Percentiles rank a stretch among this genome's conserved stretches.
Evolutionary conservation across 2,329 filamentous ascomycete genomes (phyloP).

Genomic region (Tolypocladium ophioglossoides): DNA sequence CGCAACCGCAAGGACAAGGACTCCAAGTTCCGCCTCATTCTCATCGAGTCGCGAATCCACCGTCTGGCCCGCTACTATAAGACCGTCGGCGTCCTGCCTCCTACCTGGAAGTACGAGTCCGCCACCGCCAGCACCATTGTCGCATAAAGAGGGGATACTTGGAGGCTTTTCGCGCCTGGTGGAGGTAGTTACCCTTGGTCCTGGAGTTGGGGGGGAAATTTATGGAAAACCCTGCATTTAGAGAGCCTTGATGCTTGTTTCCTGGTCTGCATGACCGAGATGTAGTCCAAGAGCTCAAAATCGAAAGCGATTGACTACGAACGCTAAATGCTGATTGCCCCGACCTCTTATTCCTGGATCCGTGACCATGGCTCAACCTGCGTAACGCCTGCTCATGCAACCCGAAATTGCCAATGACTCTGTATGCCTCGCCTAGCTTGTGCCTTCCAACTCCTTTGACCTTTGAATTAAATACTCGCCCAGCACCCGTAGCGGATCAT

Average conservation of each 20-base stretch:
- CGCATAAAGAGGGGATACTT: constrained; percentile 49
- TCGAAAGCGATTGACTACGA: constrained; percentile 23
- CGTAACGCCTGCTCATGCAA: background rate
- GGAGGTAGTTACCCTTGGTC: constrained; percentile 24
- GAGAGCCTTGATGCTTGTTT: constrained; percentile 30
- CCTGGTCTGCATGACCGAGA: constrained; percentile 21
- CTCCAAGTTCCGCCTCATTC: constrained; percentile 99
- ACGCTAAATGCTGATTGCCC: constrained; percentile 6
- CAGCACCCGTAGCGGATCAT: constrained; percentile 56
- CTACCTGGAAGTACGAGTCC: constrained; percentile 98
- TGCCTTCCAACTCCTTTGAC: constrained; percentile 51
- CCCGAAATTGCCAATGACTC: constrained; percentile 2
- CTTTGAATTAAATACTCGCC: constrained; percentile 62
- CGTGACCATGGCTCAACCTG: background rate
- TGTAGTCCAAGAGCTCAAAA: constrained; percentile 20
- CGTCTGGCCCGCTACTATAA: constrained; percentile 99
- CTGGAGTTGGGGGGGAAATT: constrained; percentile 32
- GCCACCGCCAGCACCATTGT: constrained; percentile 92
- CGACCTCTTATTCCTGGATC: constrained; percentile 7
- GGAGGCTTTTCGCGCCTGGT: constrained; percentile 10
- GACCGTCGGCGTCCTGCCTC: constrained; percentile 74
- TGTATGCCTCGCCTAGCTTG: constrained; percentile 8
- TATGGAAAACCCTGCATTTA: constrained; percentile 33
- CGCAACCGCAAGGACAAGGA: constrained; percentile 99
- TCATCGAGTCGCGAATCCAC: constrained; percentile 99